Evolutionary conservation across 345 rosid genomes (phyloP).

Genomic region (Kernera saxatilis): DNA sequence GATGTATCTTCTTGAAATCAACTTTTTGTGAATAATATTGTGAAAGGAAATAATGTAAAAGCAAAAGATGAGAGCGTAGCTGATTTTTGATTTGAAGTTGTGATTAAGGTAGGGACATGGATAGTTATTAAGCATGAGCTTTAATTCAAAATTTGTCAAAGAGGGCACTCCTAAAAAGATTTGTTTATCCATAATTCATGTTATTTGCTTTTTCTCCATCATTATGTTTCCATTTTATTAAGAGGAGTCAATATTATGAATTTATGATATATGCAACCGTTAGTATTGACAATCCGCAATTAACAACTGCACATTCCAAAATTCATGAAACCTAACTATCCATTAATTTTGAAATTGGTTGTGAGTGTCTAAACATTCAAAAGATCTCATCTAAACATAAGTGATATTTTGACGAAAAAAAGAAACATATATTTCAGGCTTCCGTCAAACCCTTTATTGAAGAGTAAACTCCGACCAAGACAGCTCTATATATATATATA

Average conservation of each 20-base stretch:
- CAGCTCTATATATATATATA: constrained; percentile 23
- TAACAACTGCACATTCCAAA: background rate
- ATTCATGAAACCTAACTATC: background rate
- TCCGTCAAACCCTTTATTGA: constrained; percentile 2
- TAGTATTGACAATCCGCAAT: background rate
- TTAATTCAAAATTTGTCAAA: constrained; percentile 22
- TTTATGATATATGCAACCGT: background rate
- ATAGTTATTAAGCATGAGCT: constrained; percentile 24
- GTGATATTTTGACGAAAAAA: no score
- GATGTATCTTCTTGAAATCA: background rate
- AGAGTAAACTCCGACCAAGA: constrained; percentile 29
- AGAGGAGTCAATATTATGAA: background rate
- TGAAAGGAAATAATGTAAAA: background rate
- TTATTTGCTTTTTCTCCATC: constrained; percentile 12
- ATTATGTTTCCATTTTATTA: constrained; percentile 15
- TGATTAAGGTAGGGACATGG: constrained; percentile 28
- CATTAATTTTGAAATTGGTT: background rate
- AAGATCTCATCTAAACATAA: background rate
- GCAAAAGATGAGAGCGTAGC: background rate
- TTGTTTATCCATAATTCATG: constrained; percentile 12
- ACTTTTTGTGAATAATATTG: background rate
- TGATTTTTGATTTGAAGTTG: background rate
- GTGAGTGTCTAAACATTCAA: background rate
- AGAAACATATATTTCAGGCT: no score
- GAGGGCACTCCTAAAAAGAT: constrained; percentile 25